Percentiles rank a stretch among this genome's conserved stretches.
Conservation (phyloP, 2,329 filamentous ascomycete genomes). For the Byssoonygena ceratinophila region DNA sequence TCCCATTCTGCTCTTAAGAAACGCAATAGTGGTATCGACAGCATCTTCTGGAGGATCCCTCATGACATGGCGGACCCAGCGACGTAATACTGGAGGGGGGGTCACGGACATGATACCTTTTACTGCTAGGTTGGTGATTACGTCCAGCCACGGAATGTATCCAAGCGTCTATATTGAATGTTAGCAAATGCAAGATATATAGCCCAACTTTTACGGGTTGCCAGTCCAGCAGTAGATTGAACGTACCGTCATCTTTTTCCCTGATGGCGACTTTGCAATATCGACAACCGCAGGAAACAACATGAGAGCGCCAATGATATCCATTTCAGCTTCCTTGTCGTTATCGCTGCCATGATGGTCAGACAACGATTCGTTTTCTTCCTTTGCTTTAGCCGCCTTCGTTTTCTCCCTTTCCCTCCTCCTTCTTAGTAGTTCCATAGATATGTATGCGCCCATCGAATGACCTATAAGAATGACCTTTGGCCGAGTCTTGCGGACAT, state of each 20-base stretch:
- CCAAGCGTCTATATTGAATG: slow-evolving; percentile 22
- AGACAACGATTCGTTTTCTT: not conserved
- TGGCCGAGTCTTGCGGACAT: slow-evolving; percentile 14
- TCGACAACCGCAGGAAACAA: slow-evolving; percentile 67
- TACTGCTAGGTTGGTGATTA: slow-evolving; percentile 31
- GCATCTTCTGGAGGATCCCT: slow-evolving; percentile 31
- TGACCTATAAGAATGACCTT: slow-evolving; percentile 59
- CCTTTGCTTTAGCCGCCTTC: not conserved
- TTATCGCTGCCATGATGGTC: slow-evolving; percentile 17
- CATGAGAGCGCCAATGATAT: slow-evolving; percentile 47
- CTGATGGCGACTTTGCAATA: slow-evolving; percentile 53
- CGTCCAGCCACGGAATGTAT: slow-evolving; percentile 31
- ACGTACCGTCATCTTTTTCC: slow-evolving; percentile 41
- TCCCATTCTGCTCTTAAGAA: slow-evolving; percentile 41
- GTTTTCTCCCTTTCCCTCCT: slow-evolving; percentile 34
- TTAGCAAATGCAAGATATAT: not conserved
- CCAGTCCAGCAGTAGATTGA: not conserved
- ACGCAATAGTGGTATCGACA: slow-evolving; percentile 40
- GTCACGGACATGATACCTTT: slow-evolving; percentile 36
- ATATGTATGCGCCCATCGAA: slow-evolving; percentile 63
- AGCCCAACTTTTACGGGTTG: not conserved
- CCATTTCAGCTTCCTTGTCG: slow-evolving; percentile 22
- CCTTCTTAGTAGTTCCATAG: slow-evolving; percentile 55
- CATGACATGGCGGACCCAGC: slow-evolving; percentile 36
- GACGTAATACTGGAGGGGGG: slow-evolving; percentile 32